phyloP scores from a whole-genome alignment of 2,329 filamentous ascomycete species.

The Colletotrichum karsti region DNA sequence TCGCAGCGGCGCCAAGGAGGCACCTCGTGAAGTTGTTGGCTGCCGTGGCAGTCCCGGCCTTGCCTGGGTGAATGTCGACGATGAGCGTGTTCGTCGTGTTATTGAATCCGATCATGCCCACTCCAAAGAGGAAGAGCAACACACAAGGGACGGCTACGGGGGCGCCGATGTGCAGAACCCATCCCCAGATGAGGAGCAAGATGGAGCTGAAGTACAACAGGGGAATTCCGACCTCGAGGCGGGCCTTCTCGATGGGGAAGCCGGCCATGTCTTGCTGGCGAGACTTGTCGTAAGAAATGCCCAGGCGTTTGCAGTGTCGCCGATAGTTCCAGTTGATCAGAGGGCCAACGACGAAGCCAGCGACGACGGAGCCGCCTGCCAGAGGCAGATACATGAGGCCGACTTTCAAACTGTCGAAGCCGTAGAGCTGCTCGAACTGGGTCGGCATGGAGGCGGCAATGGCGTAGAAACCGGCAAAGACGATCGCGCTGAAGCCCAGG shows the following conservation, averaged over 20 bases:
- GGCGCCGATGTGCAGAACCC: slow-evolving; percentile 53
- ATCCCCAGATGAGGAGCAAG: slow-evolving; percentile 59
- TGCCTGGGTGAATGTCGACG: slow-evolving; percentile 63
- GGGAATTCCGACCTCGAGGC: slow-evolving; percentile 58
- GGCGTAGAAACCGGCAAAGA: slow-evolving; percentile 60
- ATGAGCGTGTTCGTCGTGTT: slow-evolving; percentile 62
- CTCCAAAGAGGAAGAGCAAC: slow-evolving; percentile 54
- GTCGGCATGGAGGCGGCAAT: slow-evolving; percentile 54
- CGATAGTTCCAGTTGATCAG: slow-evolving; percentile 74
- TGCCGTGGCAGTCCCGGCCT: slow-evolving; percentile 62
- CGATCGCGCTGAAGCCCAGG: slow-evolving; percentile 51
- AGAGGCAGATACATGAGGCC: slow-evolving; percentile 63
- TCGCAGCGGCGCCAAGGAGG: slow-evolving; percentile 60
- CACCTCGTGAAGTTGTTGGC: slow-evolving; percentile 66
- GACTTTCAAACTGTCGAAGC: slow-evolving; percentile 62
- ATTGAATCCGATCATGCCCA: slow-evolving; percentile 62
- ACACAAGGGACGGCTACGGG: slow-evolving; percentile 56
- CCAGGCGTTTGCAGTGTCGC: slow-evolving; percentile 63
- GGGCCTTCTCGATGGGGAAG: slow-evolving; percentile 61
- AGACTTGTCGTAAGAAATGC: slow-evolving; percentile 60
- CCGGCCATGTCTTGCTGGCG: slow-evolving; percentile 56
- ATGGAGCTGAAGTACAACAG: slow-evolving; percentile 59
- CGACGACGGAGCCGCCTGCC: slow-evolving; percentile 56
- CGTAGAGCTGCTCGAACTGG: slow-evolving; percentile 61
- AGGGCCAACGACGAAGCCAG: slow-evolving; percentile 57